Conservation (phyloP, 805 yeast species). For the Ogataea methylovora region DNA sequence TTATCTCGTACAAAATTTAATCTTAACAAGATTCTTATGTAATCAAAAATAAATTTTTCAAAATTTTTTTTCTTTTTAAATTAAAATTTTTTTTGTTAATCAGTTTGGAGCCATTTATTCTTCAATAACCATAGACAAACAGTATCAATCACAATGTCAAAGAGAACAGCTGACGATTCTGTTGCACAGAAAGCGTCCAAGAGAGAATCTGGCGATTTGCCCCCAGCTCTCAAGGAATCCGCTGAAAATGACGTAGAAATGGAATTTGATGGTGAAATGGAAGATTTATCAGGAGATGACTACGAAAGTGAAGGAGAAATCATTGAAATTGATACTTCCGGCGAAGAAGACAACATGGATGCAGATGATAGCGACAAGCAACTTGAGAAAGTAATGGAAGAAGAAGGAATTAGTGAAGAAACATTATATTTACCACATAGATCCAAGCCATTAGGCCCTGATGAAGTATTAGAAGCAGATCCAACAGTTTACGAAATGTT, state of each 20-base stretch:
- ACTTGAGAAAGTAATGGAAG: slow-evolving; percentile 9
- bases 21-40: too few relatives aligned
- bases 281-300: slow-evolving; percentile 85
- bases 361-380: slow-evolving; percentile 21
- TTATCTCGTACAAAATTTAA: too few relatives aligned
- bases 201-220: slow-evolving; percentile 10
- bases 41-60: not conserved
- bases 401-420: slow-evolving; percentile 21
- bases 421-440: slow-evolving; percentile 80
- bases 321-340: slow-evolving; percentile 64
- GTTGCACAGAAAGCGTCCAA: slow-evolving; percentile 10
- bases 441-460: slow-evolving; percentile 87
- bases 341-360: slow-evolving; percentile 39
- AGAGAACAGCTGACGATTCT: slow-evolving; percentile 24
- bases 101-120: not conserved
- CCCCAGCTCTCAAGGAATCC: slow-evolving; percentile 15
- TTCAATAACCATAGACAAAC: too few relatives aligned
- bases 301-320: slow-evolving; percentile 89
- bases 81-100: slow-evolving; percentile 1
- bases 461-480: slow-evolving; percentile 94
- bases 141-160: slow-evolving; percentile 19
- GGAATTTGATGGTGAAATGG: slow-evolving; percentile 65
- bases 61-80: slow-evolving; percentile 1
- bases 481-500: slow-evolving; percentile 95
- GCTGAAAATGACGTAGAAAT: slow-evolving; percentile 43